These are phyloP conservation scores for Chlamydomonas sphaeroides DNA, from an alignment of 139 green algal species.

Conservation along the genomic window DNA sequence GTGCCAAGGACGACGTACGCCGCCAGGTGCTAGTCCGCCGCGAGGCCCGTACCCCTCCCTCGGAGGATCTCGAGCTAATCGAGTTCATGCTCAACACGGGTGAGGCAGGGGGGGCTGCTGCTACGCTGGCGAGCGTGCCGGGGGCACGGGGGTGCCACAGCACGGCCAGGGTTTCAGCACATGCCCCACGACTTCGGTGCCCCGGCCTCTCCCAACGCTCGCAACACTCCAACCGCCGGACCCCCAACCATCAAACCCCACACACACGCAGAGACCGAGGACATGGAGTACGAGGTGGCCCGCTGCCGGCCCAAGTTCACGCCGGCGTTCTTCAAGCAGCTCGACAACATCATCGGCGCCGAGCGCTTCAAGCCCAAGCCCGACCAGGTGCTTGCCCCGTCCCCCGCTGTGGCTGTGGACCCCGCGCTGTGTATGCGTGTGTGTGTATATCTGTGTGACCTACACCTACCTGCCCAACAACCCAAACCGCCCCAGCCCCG, in stretches of 20 bases:
- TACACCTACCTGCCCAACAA: too few relatives aligned
- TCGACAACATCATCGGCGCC: constrained; percentile 58
- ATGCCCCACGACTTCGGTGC: too few relatives aligned
- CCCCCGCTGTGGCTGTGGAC: too few relatives aligned
- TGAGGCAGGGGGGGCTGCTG: constrained; percentile 34
- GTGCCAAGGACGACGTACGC: constrained; percentile 61
- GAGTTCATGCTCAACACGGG: constrained; percentile 89
- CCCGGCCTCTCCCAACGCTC: too few relatives aligned
- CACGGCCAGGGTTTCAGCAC: too few relatives aligned
- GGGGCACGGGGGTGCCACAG: too few relatives aligned
- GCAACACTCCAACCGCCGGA: too few relatives aligned
- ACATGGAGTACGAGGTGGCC: constrained; percentile 92
- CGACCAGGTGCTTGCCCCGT: constrained; percentile 67
- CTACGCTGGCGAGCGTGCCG: too few relatives aligned
- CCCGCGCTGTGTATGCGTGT: too few relatives aligned
- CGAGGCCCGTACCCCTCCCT: constrained; percentile 33
- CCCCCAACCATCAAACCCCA: too few relatives aligned
- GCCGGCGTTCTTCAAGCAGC: constrained; percentile 71
- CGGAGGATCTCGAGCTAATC: constrained; percentile 64
- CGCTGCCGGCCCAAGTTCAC: constrained; percentile 73
- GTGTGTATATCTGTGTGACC: too few relatives aligned
- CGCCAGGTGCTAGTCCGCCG: constrained; percentile 51
- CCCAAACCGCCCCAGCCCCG: too few relatives aligned
- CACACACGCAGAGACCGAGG: constrained; percentile 49
- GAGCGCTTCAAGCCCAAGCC: constrained; percentile 55